These are phyloP conservation scores for Mycena amicta DNA, from an alignment of 768 basidiomycete species.

Conservation along the genomic window DNA sequence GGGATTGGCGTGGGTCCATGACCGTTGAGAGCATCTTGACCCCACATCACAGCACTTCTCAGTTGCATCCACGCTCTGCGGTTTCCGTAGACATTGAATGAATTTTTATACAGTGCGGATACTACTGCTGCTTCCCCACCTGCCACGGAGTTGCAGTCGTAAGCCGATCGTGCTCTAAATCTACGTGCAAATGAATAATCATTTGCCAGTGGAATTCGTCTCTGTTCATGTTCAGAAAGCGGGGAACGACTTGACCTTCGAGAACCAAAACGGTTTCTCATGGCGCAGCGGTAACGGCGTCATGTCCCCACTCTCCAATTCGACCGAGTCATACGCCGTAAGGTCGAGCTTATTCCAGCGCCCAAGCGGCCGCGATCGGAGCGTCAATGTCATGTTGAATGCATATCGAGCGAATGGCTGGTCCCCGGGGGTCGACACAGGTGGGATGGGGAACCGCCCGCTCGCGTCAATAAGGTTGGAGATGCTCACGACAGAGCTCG, in stretches of 20 bases:
- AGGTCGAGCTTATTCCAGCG: conserved; percentile 85
- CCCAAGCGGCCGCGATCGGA: conserved; percentile 80
- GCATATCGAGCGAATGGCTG: conserved; percentile 49
- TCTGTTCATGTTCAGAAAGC: neutral
- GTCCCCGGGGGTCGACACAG: conserved; percentile 16
- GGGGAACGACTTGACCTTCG: conserved; percentile 73
- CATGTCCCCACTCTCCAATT: conserved; percentile 74
- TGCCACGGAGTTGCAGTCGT: too few species aligned
- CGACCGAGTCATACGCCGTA: conserved; percentile 71
- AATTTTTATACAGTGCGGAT: too few species aligned
- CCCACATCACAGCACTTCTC: too few species aligned
- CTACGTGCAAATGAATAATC: too few species aligned
- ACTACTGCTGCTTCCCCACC: too few species aligned
- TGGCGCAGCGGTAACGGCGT: conserved; percentile 73
- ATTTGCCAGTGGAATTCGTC: too few species aligned
- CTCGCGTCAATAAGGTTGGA: conserved; percentile 66
- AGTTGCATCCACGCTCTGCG: too few species aligned
- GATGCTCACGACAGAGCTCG: conserved; percentile 60
- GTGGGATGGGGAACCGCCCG: conserved; percentile 37
- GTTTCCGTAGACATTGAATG: too few species aligned
- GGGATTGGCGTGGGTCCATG: too few species aligned
- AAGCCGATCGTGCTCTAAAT: too few species aligned
- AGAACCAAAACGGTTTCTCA: conserved; percentile 93
- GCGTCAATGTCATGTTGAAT: conserved; percentile 72
- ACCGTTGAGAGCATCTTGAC: too few species aligned